These are phyloP conservation scores for Hansenula lynferdii DNA, from an alignment of 1,139 yeast species.

Conservation along the genomic window DNA sequence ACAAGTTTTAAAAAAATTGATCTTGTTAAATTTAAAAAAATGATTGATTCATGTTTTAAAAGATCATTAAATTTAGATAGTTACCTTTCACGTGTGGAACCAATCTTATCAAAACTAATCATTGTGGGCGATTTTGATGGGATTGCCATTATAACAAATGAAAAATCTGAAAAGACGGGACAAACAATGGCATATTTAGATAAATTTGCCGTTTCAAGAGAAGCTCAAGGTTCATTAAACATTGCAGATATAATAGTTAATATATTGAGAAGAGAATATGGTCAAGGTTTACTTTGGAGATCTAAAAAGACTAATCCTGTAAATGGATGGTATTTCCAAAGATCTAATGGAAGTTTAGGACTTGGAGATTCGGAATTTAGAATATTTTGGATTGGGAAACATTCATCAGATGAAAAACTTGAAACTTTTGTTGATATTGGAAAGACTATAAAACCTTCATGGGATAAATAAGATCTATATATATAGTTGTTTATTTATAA, in stretches of 20 bases:
- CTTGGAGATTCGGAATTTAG: slow-evolving; percentile 23
- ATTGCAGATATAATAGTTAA: slow-evolving; percentile 92
- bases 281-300: slow-evolving; percentile 81
- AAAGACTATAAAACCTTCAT: slow-evolving; percentile 19
- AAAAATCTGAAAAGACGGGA: slow-evolving; percentile 25
- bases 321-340: slow-evolving; percentile 95
- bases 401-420: slow-evolving; percentile 6
- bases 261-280: slow-evolving; percentile 62
- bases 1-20: slow-evolving; percentile 38
- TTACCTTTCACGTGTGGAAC: slow-evolving; percentile 61
- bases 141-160: slow-evolving; percentile 88
- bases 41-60: slow-evolving; percentile 80
- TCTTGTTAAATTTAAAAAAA: slow-evolving; percentile 45
- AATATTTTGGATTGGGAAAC: slow-evolving; percentile 20
- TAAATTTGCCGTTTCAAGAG: slow-evolving; percentile 83
- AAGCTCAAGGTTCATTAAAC: slow-evolving; percentile 87
- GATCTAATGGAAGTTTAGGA: slow-evolving; percentile 68
- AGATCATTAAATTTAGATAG: slow-evolving; percentile 57
- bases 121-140: slow-evolving; percentile 96
- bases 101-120: slow-evolving; percentile 67
- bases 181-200: slow-evolving; percentile 56
- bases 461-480: slow-evolving; percentile 18
- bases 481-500: too few species aligned
- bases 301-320: slow-evolving; percentile 84
- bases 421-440: slow-evolving; percentile 19